Percentiles rank a stretch among this genome's conserved stretches.
Evolutionary conservation across 345 rosid genomes (phyloP).

Genomic region (Microthlaspi erraticum): DNA sequence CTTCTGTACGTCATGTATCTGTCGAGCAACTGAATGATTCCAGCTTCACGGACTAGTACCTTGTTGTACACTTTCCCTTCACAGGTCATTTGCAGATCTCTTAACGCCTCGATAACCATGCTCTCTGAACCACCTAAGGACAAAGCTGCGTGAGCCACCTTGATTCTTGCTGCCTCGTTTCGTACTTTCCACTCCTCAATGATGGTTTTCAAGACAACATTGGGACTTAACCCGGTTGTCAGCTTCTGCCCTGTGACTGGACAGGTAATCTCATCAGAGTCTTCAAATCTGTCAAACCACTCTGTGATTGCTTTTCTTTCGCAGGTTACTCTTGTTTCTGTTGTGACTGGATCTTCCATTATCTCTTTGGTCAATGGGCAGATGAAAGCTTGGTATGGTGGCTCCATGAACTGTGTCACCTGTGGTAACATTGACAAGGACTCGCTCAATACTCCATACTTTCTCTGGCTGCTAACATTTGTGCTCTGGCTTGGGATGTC

Average conservation of each 20-base stretch:
- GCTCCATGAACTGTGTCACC: constrained; percentile 64
- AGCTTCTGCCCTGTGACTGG: constrained; percentile 61
- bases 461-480: constrained; percentile 47
- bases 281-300: constrained; percentile 60
- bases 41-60: constrained; percentile 58
- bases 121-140: constrained; percentile 67
- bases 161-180: constrained; percentile 73
- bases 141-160: constrained; percentile 70
- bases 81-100: constrained; percentile 67
- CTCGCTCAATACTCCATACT: constrained; percentile 39
- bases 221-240: constrained; percentile 51
- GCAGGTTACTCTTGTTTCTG: constrained; percentile 77
- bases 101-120: constrained; percentile 74
- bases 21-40: constrained; percentile 64
- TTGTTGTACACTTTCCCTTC: constrained; percentile 54
- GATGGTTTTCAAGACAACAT: constrained; percentile 66
- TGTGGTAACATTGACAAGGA: constrained; percentile 52
- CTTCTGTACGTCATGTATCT: constrained; percentile 57
- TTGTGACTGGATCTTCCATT: constrained; percentile 91
- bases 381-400: constrained; percentile 75
- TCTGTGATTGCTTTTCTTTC: constrained; percentile 67
- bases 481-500: constrained; percentile 38
- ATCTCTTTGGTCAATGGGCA: constrained; percentile 81
- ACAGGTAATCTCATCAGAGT: constrained; percentile 57
- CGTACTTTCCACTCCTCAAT: constrained; percentile 85